Conservation (phyloP, 2,329 filamentous ascomycete species). For the Ramularia endophylla region DNA sequence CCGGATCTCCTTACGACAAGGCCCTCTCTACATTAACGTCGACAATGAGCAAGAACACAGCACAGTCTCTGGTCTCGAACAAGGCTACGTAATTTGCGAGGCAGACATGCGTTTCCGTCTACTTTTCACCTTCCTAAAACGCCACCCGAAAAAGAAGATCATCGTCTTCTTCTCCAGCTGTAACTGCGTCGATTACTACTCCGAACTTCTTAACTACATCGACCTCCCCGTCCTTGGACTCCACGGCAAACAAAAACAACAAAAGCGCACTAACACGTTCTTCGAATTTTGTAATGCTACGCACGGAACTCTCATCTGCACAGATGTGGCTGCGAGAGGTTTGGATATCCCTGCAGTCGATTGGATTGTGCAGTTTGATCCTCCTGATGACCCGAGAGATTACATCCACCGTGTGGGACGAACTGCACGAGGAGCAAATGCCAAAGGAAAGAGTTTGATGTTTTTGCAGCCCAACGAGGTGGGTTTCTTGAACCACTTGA, state of each 20-base stretch:
- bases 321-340: slow-evolving; percentile 90
- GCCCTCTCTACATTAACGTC: slow-evolving; percentile 95
- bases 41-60: slow-evolving; percentile 83
- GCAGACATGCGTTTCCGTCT: slow-evolving; percentile 90
- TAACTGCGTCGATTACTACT: slow-evolving; percentile 91
- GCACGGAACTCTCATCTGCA: slow-evolving; percentile 86
- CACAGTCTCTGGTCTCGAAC: slow-evolving; percentile 89
- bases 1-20: slow-evolving; percentile 82
- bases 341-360: slow-evolving; percentile 94
- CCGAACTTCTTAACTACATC: slow-evolving; percentile 95
- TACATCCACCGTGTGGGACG: slow-evolving; percentile 96
- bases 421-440: slow-evolving; percentile 77
- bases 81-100: slow-evolving; percentile 92
- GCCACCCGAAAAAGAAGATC: slow-evolving; percentile 90
- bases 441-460: slow-evolving; percentile 82
- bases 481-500: slow-evolving; percentile 85
- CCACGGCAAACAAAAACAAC: slow-evolving; percentile 96
- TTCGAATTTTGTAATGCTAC: slow-evolving; percentile 90
- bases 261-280: slow-evolving; percentile 98
- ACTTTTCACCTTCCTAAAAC: slow-evolving; percentile 89
- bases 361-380: slow-evolving; percentile 95
- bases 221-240: slow-evolving; percentile 82
- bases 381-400: slow-evolving; percentile 53
- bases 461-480: slow-evolving; percentile 91
- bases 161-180: slow-evolving; percentile 85